phyloP scores from a whole-genome alignment of 768 basidiomycete species.

The Collybiopsis confluens region DNA sequence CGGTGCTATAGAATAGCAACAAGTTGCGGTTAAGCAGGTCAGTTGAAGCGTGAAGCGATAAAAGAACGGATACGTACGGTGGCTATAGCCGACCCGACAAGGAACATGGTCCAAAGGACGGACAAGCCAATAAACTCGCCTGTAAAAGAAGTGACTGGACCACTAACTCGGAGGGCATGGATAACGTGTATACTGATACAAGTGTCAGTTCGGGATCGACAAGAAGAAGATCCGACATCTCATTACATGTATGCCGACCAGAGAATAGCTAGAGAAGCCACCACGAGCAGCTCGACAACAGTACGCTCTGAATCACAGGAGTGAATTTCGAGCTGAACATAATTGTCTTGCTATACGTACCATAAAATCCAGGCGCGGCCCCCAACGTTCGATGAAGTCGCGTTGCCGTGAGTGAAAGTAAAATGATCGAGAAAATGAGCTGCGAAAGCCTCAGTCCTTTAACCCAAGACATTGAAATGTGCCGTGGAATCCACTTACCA shows the following conservation, averaged over 20 bases:
- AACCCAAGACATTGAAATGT: neutral
- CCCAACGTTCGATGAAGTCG: neutral
- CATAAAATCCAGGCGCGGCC: neutral
- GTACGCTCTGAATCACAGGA: slow-evolving; percentile 31
- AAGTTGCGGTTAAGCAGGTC: neutral
- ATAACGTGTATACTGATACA: slow-evolving; percentile 8
- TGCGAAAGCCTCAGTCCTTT: neutral
- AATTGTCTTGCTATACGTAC: neutral
- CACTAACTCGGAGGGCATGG: slow-evolving; percentile 23
- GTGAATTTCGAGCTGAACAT: too few species aligned
- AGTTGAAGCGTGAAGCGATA: too few species aligned
- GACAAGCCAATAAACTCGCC: slow-evolving; percentile 35
- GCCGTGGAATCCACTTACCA: neutral
- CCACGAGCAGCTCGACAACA: slow-evolving; percentile 42
- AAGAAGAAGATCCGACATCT: too few species aligned
- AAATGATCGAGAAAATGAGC: neutral
- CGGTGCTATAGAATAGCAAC: neutral
- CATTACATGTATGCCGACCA: slow-evolving; percentile 30
- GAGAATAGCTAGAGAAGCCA: slow-evolving; percentile 35
- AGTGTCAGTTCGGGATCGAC: neutral
- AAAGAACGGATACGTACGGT: slow-evolving; percentile 15
- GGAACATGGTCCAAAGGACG: slow-evolving; percentile 41
- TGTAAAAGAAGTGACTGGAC: neutral
- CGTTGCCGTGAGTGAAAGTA: neutral
- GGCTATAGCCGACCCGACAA: slow-evolving; percentile 42